Evolutionary conservation across 345 rosid species (phyloP).

Genomic region (Populus pruinosa): DNA sequence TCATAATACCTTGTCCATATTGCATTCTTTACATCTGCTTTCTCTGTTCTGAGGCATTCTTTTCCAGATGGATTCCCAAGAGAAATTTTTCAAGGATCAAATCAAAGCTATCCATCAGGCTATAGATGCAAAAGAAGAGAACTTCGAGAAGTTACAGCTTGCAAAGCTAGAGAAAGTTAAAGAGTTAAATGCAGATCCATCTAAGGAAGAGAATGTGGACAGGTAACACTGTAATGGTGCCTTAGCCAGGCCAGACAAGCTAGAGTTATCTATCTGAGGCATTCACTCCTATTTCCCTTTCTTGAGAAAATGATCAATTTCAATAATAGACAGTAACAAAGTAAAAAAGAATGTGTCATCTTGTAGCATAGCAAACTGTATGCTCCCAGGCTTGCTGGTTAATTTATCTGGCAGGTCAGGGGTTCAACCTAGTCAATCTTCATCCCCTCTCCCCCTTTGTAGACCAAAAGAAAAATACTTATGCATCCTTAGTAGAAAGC

Average conservation of each 20-base stretch:
- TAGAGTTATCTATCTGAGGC: neutral
- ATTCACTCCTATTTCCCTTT: neutral
- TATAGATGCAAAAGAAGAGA: constrained; percentile 9
- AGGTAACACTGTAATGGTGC: constrained; percentile 1
- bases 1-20: no score
- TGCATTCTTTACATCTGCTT: neutral
- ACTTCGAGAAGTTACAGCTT: constrained; percentile 6
- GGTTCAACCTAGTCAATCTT: no score
- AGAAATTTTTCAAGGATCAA: constrained; percentile 11
- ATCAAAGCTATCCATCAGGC: constrained; percentile 1
- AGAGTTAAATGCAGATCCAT: constrained; percentile 2
- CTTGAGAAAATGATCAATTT: neutral
- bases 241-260: neutral
- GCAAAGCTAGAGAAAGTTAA: constrained; percentile 2
- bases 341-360: no score
- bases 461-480: no score
- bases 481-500: no score
- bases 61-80: constrained; percentile 14
- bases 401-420: no score
- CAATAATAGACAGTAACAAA: no score
- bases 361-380: no score
- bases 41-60: neutral
- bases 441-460: no score
- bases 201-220: neutral
- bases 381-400: no score